Conservation (phyloP, 345 rosid genomes). For the Lagerstroemia speciosa region DNA sequence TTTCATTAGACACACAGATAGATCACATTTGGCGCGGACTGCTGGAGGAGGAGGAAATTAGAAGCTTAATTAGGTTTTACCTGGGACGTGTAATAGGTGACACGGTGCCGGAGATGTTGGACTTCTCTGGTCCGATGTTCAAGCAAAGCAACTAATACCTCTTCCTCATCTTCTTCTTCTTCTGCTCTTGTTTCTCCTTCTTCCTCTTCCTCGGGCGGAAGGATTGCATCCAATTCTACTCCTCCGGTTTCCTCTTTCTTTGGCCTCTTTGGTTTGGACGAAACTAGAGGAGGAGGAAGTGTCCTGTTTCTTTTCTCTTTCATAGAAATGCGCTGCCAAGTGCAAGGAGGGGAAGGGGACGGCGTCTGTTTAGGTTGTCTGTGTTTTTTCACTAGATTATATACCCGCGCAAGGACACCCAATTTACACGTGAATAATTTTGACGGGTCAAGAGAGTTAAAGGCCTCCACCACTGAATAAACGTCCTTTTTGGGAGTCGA, state of each 20-base stretch:
- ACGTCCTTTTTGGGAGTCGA: too few relatives aligned
- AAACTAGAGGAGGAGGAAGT: neutral
- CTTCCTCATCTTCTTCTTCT: constrained; percentile 51
- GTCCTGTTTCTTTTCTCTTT: neutral
- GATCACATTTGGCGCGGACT: too few relatives aligned
- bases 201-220: constrained; percentile 9
- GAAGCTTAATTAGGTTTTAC: constrained; percentile 15
- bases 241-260: neutral
- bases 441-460: too few relatives aligned
- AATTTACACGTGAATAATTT: too few relatives aligned
- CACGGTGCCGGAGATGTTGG: constrained; percentile 48
- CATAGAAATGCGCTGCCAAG: neutral
- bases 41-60: neutral
- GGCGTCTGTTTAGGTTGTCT: too few relatives aligned
- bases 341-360: too few relatives aligned
- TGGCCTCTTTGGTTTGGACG: neutral
- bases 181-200: constrained; percentile 17
- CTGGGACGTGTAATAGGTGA: constrained; percentile 65
- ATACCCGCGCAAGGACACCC: too few relatives aligned
- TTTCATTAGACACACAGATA: too few relatives aligned
- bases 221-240: neutral
- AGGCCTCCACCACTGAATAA: too few relatives aligned
- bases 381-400: too few relatives aligned
- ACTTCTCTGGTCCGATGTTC: constrained; percentile 66
- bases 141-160: constrained; percentile 58